Evolutionary conservation across 148 eudicot genomes (phyloP), one percentile per base, ranked within the genome.

Genomic region (Rhododendron simsii): DNA sequence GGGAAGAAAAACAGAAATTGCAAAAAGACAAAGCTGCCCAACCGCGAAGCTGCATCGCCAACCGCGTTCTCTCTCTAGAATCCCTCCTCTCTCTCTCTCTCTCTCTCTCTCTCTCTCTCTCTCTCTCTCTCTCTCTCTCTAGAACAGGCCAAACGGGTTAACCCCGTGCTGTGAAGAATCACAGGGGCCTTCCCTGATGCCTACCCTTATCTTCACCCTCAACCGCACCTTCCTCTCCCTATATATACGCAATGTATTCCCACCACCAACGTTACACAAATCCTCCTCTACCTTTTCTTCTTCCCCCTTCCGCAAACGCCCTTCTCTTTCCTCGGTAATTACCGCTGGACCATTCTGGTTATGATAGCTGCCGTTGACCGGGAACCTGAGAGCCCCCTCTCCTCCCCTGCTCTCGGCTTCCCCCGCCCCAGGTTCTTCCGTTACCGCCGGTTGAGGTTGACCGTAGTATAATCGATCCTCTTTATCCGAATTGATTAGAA

Each of bases 401-500:
- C 89, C 51, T 57, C 83, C 30, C 84, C 88, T 18, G 86, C 89
- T 85, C 84, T 87, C 88, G 89, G 89, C 86, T 86, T 88, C 88
- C 87, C 90, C 83, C 85, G 83, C 83, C 85, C 77, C 83, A 78
- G 91, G 20, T 90, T 90, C 86, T 84, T 88, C 85, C 94, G 89
- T 74, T 88, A 84, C 90, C 92, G 90, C 30, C 91, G 90, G 80
- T 87, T 90, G 84, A 83, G 93, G 86, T 88, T 80, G 50, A 5
- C 81, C 26, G 26, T 76, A 41, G 45, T 41, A 6, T 41, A 10
- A 47, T 9, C 50, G 11, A 47, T 53, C 61, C 5, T 5, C 61
- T 16, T 16, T 1, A 9, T 39, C 26, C 50, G 1, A 74, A 35
- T 14, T 39, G 13, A 45, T 11, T 39, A 20, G 0, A 12, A 53